A percentile compares a stretch with the other conserved stretches of the same genome.
Evolutionary conservation across 2,329 filamentous ascomycete genomes (phyloP).

Genomic region (Xylaria sp.): DNA sequence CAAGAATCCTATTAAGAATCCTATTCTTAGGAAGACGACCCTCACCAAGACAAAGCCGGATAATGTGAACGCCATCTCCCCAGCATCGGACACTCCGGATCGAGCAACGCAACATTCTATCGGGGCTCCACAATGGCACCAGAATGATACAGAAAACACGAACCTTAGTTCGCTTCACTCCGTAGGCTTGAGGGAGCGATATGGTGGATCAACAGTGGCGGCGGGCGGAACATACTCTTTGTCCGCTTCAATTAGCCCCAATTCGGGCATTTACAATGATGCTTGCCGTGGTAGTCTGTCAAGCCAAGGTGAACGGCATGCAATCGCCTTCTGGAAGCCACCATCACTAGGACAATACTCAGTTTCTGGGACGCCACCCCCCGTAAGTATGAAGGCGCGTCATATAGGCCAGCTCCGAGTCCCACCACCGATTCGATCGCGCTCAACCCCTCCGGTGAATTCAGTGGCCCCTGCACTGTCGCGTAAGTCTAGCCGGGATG

Average conservation of each 20-base stretch:
- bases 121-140: background rate
- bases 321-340: conserved; percentile 33
- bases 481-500: conserved; percentile 50
- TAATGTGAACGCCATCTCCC: background rate
- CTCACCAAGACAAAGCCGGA: conserved; percentile 34
- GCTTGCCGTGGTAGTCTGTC: conserved; percentile 17
- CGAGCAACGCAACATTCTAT: background rate
- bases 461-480: conserved; percentile 41
- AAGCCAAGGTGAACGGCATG: conserved; percentile 35
- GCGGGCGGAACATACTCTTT: conserved; percentile 31
- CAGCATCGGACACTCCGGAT: background rate
- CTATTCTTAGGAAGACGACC: conserved; percentile 51
- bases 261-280: conserved; percentile 4
- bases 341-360: conserved; percentile 36
- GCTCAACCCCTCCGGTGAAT: conserved; percentile 50
- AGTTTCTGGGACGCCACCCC: conserved; percentile 53
- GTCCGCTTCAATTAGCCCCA: conserved; percentile 6
- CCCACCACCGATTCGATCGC: conserved; percentile 52
- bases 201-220: background rate
- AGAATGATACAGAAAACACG: background rate
- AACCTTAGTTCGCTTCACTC: conserved; percentile 7
- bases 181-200: conserved; percentile 9
- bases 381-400: conserved; percentile 58
- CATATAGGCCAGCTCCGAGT: conserved; percentile 52
- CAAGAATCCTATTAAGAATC: conserved; percentile 51